Conservation (phyloP, 1,284 basidiomycete species). For the Trichosporon ovoides region DNA sequence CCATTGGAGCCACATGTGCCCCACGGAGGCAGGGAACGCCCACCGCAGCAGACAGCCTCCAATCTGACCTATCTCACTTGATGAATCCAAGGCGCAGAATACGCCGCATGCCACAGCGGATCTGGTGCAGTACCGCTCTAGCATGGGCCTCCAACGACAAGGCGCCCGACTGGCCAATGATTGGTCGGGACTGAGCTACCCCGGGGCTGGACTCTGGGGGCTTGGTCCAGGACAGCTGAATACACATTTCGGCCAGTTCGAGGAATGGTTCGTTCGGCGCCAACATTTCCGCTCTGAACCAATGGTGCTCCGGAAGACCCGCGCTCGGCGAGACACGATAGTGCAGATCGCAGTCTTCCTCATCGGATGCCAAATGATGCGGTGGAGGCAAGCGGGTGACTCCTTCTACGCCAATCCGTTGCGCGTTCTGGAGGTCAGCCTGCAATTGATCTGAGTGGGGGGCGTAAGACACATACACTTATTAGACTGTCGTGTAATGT, state of each 20-base stretch:
- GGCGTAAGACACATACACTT: neutral
- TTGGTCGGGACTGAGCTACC: too few species aligned
- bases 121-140: constrained; percentile 10
- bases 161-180: too few species aligned
- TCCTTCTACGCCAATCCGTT: neutral
- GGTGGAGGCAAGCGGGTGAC: neutral
- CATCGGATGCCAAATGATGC: neutral
- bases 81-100: constrained; percentile 23
- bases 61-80: constrained; percentile 14
- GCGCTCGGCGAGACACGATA: neutral
- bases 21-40: too few species aligned
- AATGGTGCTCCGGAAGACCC: neutral
- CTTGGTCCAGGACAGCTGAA: neutral
- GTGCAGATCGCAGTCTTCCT: neutral
- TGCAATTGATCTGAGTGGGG: too few species aligned
- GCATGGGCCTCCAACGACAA: too few species aligned
- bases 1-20: too few species aligned
- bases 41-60: too few species aligned
- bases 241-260: neutral
- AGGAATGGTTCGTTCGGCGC: neutral
- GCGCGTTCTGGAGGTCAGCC: neutral
- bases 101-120: constrained; percentile 17
- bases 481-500: neutral
- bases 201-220: neutral
- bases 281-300: neutral